Evolutionary conservation across 202 grass and related monocot genomes (phyloP), one percentile per base, ranked within the genome.

Genomic region (Musa balbisiana): DNA sequence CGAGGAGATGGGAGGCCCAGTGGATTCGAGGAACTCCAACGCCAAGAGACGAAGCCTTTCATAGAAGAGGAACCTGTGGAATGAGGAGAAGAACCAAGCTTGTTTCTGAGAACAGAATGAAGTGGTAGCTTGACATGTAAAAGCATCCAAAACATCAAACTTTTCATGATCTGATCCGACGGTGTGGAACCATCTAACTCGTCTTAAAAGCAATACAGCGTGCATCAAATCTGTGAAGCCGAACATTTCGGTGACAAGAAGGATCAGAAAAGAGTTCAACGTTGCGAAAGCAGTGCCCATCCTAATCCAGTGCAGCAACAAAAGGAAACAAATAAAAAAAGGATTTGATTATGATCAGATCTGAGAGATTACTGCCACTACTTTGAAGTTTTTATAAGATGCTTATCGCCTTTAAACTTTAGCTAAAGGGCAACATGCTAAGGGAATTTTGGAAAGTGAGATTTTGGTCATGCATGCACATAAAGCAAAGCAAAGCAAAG

Each of bases 361-460:
- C 15, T 50, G 33, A 69, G 27, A 11, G 33, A 69, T 51, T 51
- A 69, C 8, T 50, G 16, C 15, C 3, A 50, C 29, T 70, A 49
- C 49, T 20, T 51, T 70, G 33, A 19, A 43, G 25, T 15, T 43
- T 49, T 43, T 69, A 49, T 51, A 19, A 70, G 67, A 70, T 70
- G 67, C 43, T 70, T 13, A 0, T 9, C 11, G n/a, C 5, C 23
- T 65, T 65, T 65, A 22, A 9, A 16, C 1, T 11, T 51, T 50
- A 11, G 43, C 13, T 51, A 49, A n/a, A 6, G 27, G 8, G 11
- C 9, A 49, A 70, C 67, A 70, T 51, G 67, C 67, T 25, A 10
- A 51, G 66, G 13, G 67, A 70, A 70, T 70, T 70, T 50, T 70
- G 10, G 67, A 70, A 70, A 70, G 67, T 20, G 49, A 70, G 49